phyloP scores from a whole-genome alignment of 768 basidiomycete species.

The Pulveroboletus sp. region DNA sequence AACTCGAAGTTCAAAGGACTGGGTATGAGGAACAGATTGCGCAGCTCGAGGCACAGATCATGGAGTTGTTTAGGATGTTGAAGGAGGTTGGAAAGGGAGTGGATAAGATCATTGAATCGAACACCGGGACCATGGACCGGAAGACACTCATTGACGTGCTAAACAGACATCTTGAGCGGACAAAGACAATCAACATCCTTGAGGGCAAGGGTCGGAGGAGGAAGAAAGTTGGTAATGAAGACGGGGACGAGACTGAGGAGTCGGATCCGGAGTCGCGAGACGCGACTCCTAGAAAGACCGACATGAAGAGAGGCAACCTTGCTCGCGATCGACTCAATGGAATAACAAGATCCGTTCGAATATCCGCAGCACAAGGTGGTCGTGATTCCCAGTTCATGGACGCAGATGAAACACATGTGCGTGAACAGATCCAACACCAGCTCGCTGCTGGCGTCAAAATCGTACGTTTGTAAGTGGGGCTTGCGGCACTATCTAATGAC shows the following conservation, averaged over 20 bases:
- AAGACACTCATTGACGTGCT: slow-evolving; percentile 75
- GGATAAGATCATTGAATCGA: slow-evolving; percentile 65
- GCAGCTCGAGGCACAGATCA: slow-evolving; percentile 87
- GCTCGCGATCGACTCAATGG: slow-evolving; percentile 28
- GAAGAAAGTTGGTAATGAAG: slow-evolving; percentile 29
- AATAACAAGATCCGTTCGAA: slow-evolving; percentile 31
- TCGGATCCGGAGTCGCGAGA: slow-evolving; percentile 49
- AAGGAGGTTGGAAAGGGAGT: slow-evolving; percentile 77
- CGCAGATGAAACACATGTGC: slow-evolving; percentile 77
- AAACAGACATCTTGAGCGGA: slow-evolving; percentile 77
- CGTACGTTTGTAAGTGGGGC: slow-evolving; percentile 37
- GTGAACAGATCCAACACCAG: slow-evolving; percentile 85
- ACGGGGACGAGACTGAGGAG: slow-evolving; percentile 32
- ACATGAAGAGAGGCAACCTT: slow-evolving; percentile 36
- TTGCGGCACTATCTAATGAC: slow-evolving; percentile 11
- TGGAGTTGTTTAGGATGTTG: slow-evolving; percentile 92
- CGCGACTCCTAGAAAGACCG: slow-evolving; percentile 54
- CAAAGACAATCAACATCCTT: slow-evolving; percentile 78
- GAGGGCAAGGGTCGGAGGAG: slow-evolving; percentile 57
- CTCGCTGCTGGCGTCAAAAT: slow-evolving; percentile 69
- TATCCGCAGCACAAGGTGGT: slow-evolving; percentile 42
- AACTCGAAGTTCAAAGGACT: slow-evolving; percentile 69
- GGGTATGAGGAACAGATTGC: slow-evolving; percentile 83
- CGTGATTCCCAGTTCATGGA: slow-evolving; percentile 84
- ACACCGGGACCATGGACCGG: slow-evolving; percentile 63